Base-by-base conservation (phyloP, 257 asterid genomes). In the Fraxinus anomala region DNA sequence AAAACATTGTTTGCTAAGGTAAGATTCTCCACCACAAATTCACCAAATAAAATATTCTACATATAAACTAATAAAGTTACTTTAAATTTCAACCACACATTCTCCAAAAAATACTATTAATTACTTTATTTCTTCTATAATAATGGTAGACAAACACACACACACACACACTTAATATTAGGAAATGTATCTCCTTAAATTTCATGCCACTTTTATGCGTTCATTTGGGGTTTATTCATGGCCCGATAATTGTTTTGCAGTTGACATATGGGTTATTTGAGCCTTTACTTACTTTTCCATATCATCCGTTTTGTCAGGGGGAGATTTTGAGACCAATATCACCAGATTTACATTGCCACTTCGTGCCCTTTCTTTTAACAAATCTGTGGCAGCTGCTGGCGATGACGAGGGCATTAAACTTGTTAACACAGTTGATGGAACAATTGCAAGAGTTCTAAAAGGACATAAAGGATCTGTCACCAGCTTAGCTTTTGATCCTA, bases 321-420 rank as follows among this genome's bases (percentile, higher is more conserved):
- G 99, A 76, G 94, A 93, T 72, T 96, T 96, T 76, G 97, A 92
- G 85, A 92, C 92, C n/a, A 96, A 88, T 79, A 91, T 96, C 77
- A 92, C 99, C 28, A 87, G 99, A 88, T 96, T 93, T 86, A 92
- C 98, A 5, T 80, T 96, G 84, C 99, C 99, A 9, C 88, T 96
- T 47, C 97, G 96, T 63, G 77, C 91, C 67, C 90, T 93, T 80
- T 89, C 98, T 80, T 96, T 96, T 89, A 96, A 92, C 69, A 92
- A 89, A 85, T 92, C 98, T 0, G 98, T 96, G 85, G 99, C 98
- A 78, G 96, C 98, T 39, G 98, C 94, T 79, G 99, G 98, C 17
- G 99, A 96, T 83, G 99, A 87, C 61, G 99, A 93, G 73, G 98
- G 97, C 75, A 90, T 96, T 80, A 96, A 93, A 87, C 97, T 96